These are phyloP conservation scores for Brassica carinata DNA, from an alignment of 345 rosid species.

Conservation along the genomic window DNA sequence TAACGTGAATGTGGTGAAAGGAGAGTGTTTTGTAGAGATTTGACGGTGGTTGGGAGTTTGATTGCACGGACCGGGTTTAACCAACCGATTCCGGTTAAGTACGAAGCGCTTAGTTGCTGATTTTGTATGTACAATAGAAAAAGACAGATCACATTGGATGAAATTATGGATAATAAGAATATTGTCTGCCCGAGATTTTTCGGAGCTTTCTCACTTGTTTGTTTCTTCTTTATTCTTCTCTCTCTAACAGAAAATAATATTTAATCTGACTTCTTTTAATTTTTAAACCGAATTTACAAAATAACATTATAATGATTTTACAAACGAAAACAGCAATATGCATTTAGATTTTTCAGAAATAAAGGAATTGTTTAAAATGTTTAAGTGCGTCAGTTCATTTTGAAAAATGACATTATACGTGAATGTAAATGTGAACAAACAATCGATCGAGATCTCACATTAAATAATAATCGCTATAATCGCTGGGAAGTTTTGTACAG, in stretches of 20 bases:
- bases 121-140: slow-evolving; percentile 30
- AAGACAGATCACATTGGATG: slow-evolving; percentile 38
- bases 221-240: slow-evolving; percentile 5
- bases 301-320: not conserved
- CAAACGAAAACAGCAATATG: not conserved
- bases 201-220: slow-evolving; percentile 40
- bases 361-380: no score
- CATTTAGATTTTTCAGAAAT: no score
- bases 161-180: slow-evolving; percentile 41
- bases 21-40: slow-evolving; percentile 89
- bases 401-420: not conserved
- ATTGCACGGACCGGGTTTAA: slow-evolving; percentile 76
- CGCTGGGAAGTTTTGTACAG: no score
- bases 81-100: slow-evolving; percentile 77
- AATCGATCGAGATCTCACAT: no score
- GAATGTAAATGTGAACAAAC: not conserved
- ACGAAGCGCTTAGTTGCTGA: slow-evolving; percentile 90
- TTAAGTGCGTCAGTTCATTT: not conserved
- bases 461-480: no score
- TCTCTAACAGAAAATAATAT: not conserved
- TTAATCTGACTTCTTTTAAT: not conserved
- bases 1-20: slow-evolving; percentile 52
- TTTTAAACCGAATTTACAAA: not conserved
- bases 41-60: slow-evolving; percentile 75
- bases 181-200: slow-evolving; percentile 38